Evolutionary conservation across 2,329 filamentous ascomycete species (phyloP), one percentile per base, ranked within the genome.

Genomic region (Curvularia sp.): DNA sequence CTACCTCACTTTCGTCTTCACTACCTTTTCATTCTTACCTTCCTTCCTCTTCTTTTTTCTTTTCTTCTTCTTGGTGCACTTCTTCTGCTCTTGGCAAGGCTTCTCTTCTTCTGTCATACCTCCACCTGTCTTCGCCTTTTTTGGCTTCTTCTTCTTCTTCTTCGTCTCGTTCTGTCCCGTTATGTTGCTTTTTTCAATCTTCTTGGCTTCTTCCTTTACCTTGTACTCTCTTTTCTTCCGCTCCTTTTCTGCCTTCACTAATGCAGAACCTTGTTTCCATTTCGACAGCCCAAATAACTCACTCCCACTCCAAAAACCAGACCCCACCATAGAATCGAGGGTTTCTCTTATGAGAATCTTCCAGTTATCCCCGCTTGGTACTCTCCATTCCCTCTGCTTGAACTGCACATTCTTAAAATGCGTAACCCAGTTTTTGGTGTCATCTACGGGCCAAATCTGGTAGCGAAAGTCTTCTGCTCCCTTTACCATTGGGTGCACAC

Each of bases 401-500:
- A 42, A 42, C 18, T 42, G 39, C 39, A 42, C 39, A 42, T 42
- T 42, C 39, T 22, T 42, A 42, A 42, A 42, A 42, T 22, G 39
- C 18, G 10, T 42, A 42, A 22, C 4, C 39, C 39, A 42, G 39
- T 42, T 42, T 42, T 42, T 2, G 39, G 39, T 42, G 9, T 42
- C 39, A 42, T 42, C 39, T 10, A 42, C 9, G 10, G 39, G 39
- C 39, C 39, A 42, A 42, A 42, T 42, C 39, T 42, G 39, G 39
- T 42, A 42, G 12, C 39, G 39, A 22, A 42, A 42, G 39, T 44
- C 42, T 44, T 44, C 42, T 44, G 42, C 42, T 44, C 42, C 42
- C 22, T 44, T 44, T 26, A 44, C 20, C 42, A 44, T 44, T 44
- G 42, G 42, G 22, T 44, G 42, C 42, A 26, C 42, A 44, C 42